Evolutionary conservation across 495 filamentous ascomycete species (phyloP).

Genomic region (Aspergillus indologenus): DNA sequence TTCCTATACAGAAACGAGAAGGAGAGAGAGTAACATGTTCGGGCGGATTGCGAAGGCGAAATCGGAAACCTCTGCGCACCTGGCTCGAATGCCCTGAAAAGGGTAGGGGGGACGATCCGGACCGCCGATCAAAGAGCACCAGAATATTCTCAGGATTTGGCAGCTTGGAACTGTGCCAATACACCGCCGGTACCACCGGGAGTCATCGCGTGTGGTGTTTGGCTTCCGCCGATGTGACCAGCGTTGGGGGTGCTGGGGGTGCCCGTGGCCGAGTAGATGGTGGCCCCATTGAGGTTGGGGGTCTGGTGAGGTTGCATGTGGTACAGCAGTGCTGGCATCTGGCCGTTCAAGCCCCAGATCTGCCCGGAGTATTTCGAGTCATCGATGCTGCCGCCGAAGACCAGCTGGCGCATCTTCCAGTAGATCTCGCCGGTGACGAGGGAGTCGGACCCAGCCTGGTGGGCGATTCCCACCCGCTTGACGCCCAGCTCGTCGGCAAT

Average conservation of each 20-base stretch:
- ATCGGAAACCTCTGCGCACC: conserved; percentile 14
- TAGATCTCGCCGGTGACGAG: conserved; percentile 91
- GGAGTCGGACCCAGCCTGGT: conserved; percentile 89
- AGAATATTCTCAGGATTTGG: conserved; percentile 43
- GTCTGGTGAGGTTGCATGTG: conserved; percentile 44
- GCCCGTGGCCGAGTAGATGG: conserved; percentile 54
- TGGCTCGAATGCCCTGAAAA: conserved; percentile 17
- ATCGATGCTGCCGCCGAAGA: conserved; percentile 78
- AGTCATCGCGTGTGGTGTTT: conserved; percentile 62
- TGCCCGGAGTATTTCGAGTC: conserved; percentile 73
- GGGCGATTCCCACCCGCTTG: conserved; percentile 77
- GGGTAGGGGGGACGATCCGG: conserved; percentile 8
- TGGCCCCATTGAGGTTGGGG: conserved; percentile 56
- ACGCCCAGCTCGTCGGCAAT: conserved; percentile 90
- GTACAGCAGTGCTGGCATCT: conserved; percentile 48
- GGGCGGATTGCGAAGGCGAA: conserved; percentile 9
- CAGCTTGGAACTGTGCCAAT: conserved; percentile 41
- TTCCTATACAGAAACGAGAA: conserved; percentile 17
- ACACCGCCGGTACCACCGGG: conserved; percentile 67
- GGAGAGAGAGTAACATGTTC: conserved; percentile 8
- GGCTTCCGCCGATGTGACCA: conserved; percentile 48
- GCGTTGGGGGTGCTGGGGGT: conserved; percentile 72
- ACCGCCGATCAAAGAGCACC: not conserved
- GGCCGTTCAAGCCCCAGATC: conserved; percentile 81
- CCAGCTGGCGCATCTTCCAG: conserved; percentile 78